Evolutionary conservation across 768 basidiomycete genomes (phyloP).

Genomic region (Tricholoma sp.): DNA sequence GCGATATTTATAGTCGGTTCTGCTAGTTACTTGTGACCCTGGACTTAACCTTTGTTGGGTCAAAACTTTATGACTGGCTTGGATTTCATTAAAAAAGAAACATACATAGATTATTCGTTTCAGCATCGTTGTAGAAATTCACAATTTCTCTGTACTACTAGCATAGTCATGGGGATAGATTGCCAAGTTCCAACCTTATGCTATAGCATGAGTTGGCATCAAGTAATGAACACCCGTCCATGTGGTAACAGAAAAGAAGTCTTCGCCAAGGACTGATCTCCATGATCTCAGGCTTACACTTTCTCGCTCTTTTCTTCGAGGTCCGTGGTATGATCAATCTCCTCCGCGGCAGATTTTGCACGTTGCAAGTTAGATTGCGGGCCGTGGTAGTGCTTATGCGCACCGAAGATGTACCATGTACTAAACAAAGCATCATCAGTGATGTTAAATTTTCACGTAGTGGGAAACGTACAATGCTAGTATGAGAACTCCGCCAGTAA

Average conservation of each 20-base stretch:
- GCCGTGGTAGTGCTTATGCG: conserved; percentile 53
- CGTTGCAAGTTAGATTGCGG: conserved; percentile 48
- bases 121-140: too few species aligned
- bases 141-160: too few species aligned
- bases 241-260: not conserved
- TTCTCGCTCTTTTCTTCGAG: not conserved
- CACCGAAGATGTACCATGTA: conserved; percentile 49
- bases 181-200: too few species aligned
- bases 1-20: too few species aligned
- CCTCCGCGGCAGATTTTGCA: conserved; percentile 1
- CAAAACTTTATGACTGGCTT: too few species aligned
- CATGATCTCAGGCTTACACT: not conserved
- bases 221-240: not conserved
- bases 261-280: not conserved
- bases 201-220: too few species aligned
- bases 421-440: conserved; percentile 18
- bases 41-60: too few species aligned
- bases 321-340: not conserved
- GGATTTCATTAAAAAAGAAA: too few species aligned
- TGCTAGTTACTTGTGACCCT: too few species aligned
- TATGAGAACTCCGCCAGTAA: conserved; percentile 47
- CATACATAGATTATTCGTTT: too few species aligned
- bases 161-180: too few species aligned
- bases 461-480: conserved; percentile 43
- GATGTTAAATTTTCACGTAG: not conserved